These are phyloP conservation scores for Xylaria sp. DNA, from an alignment of 2,329 filamentous ascomycete genomes.

Conservation along the genomic window DNA sequence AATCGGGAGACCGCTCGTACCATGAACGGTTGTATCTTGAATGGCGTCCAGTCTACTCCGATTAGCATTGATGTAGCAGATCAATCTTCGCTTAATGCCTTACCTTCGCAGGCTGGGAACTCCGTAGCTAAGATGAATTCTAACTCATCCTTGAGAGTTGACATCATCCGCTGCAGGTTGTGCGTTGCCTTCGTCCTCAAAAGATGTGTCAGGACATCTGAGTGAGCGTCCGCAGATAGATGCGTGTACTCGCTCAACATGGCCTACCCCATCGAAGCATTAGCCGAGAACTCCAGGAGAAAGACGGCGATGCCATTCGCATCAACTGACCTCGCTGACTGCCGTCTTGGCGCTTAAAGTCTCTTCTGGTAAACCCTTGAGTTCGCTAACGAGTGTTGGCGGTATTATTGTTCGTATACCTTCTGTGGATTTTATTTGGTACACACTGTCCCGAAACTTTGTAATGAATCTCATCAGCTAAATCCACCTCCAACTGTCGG, in stretches of 20 bases:
- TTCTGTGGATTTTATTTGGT: constrained; percentile 63
- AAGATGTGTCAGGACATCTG: constrained; percentile 56
- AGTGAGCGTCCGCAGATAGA: constrained; percentile 59
- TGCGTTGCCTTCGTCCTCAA: constrained; percentile 60
- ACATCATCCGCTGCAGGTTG: constrained; percentile 58
- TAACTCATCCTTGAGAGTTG: constrained; percentile 59
- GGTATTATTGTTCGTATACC: constrained; percentile 61
- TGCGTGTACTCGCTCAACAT: constrained; percentile 63
- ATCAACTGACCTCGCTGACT: constrained; percentile 56
- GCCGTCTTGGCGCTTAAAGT: constrained; percentile 60
- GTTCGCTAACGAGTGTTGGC: constrained; percentile 56
- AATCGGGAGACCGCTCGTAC: constrained; percentile 63
- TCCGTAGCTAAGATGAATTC: constrained; percentile 58
- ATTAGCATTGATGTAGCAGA: constrained; percentile 32
- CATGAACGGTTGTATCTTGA: constrained; percentile 63
- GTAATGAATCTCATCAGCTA: constrained; percentile 25
- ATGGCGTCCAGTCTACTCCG: constrained; percentile 63
- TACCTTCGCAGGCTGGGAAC: constrained; percentile 59
- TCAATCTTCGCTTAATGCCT: constrained; percentile 7
- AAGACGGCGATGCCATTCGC: not conserved
- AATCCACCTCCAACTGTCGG: not conserved
- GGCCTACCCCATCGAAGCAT: constrained; percentile 49
- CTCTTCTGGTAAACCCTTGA: constrained; percentile 61
- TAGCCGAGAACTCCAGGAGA: not conserved
- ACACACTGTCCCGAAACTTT: constrained; percentile 60